phyloP scores from a whole-genome alignment of 805 yeast species.

The Kodamaea laetipori region DNA sequence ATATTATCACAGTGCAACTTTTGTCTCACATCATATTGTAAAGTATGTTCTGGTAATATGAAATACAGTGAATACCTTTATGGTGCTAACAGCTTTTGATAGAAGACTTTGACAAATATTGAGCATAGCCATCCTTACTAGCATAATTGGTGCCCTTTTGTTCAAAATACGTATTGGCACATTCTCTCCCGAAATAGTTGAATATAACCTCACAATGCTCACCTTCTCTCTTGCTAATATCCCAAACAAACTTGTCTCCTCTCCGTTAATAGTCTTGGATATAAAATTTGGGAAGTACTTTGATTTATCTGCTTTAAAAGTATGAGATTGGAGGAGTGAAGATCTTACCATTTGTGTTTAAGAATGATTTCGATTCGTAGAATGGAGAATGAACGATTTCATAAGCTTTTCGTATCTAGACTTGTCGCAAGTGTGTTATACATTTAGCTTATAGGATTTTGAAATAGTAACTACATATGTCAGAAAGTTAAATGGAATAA shows the following conservation, averaged over 20 bases:
- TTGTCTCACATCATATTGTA: conserved; percentile 59
- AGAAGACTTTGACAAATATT: conserved; percentile 43
- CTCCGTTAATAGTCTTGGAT: conserved; percentile 52
- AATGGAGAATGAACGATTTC: conserved; percentile 47
- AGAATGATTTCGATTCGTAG: conserved; percentile 48
- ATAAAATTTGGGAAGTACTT: conserved; percentile 79
- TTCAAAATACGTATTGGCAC: conserved; percentile 62
- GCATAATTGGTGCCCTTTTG: conserved; percentile 42
- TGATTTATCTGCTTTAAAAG: conserved; percentile 71
- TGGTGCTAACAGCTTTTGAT: conserved; percentile 48
- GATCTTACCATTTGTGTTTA: conserved; percentile 80
- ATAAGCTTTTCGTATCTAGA: too few relatives aligned
- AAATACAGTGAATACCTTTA: conserved; percentile 61
- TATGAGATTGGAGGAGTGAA: conserved; percentile 80
- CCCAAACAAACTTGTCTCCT: conserved; percentile 38
- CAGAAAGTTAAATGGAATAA: too few relatives aligned
- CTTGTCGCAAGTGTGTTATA: too few relatives aligned
- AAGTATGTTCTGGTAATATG: conserved; percentile 59
- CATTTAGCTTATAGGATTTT: too few relatives aligned
- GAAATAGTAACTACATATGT: too few relatives aligned
- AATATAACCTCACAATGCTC: conserved; percentile 64
- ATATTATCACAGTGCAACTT: conserved; percentile 67
- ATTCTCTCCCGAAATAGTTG: conserved; percentile 72
- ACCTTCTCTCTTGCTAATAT: conserved; percentile 48
- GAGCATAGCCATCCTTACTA: conserved; percentile 31